Conservation (phyloP, 768 basidiomycete species). For the Trametes coccinea region DNA sequence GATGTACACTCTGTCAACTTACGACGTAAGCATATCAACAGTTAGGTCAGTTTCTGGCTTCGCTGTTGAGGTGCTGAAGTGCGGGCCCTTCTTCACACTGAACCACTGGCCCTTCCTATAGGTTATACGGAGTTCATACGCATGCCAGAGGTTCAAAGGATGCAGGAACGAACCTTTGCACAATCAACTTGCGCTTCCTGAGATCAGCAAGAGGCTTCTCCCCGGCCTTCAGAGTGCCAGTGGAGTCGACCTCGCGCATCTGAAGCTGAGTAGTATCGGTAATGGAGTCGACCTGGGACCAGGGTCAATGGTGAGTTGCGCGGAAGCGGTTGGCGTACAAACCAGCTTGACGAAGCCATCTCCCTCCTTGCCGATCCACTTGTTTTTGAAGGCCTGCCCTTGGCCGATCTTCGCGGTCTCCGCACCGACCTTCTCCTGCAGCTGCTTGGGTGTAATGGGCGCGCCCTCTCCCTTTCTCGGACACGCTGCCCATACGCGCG, state of each 20-base stretch:
- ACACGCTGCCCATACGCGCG: constrained; percentile 86
- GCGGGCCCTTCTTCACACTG: constrained; percentile 77
- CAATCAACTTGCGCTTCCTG: constrained; percentile 86
- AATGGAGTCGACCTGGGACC: constrained; percentile 57
- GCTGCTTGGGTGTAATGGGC: constrained; percentile 63
- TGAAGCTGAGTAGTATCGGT: constrained; percentile 76
- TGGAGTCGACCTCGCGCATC: constrained; percentile 68
- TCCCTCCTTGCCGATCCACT: constrained; percentile 93
- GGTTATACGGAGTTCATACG: no score
- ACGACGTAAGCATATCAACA: constrained; percentile 93
- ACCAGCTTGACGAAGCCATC: constrained; percentile 85
- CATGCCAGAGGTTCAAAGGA: not conserved
- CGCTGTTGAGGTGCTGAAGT: constrained; percentile 87
- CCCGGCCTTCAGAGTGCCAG: constrained; percentile 69
- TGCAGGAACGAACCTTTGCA: constrained; percentile 63
- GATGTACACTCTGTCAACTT: constrained; percentile 32
- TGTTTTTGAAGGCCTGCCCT: constrained; percentile 93
- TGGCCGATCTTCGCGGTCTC: constrained; percentile 93
- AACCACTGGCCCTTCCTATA: constrained; percentile 95
- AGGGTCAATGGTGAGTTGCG: not conserved
- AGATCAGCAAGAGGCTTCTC: constrained; percentile 86
- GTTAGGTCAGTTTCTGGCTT: constrained; percentile 98
- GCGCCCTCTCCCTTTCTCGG: constrained; percentile 68
- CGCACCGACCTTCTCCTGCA: constrained; percentile 79
- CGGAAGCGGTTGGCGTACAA: constrained; percentile 35